Evolutionary conservation across 495 filamentous ascomycete genomes (phyloP), one percentile per base, ranked within the genome.

Genomic region (Penicillium samsonianum): DNA sequence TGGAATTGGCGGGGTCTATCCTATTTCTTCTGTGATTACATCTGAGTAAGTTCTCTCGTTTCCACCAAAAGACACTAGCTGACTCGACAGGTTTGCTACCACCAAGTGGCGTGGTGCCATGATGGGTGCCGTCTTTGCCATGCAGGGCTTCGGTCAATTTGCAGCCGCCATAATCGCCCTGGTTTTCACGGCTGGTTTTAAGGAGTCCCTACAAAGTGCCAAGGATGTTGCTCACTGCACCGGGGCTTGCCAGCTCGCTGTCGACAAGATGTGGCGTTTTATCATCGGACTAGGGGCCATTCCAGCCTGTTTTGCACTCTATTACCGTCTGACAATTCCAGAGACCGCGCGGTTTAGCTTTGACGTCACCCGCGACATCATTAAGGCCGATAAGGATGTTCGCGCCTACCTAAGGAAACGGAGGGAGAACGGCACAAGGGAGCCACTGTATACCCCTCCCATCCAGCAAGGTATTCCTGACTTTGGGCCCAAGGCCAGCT

Each of bases 271-370:
- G 86, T 94, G 90, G 90, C 82, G 90, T 61, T 73, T 81, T 4
- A 73, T 92, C 41, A 87, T 94, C 66, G 90, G 90, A 14, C 84
- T 91, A 63, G 90, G 90, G 52, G 85, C 86, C n/a, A 84, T 92
- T 9, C 90, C 90, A 5, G 90, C 82, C 40, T 84, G 80, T 65
- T 80, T 89, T 53, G 89, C 89, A 14, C 81, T 94, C 26, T 92
- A 90, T 78, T 92, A 87, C 73, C 90, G 91, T 44, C 80, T 96
- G 5, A 95, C 91, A 25, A 96, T 96, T 61, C 91, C 92, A 22
- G 89, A 92, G 71, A 84, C 91, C 60, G 88, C 80, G 37, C 85
- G 89, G 31, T 91, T 90, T 70, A 96, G 90, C 33, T 93, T 95
- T 61, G 90, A 94, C 66, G 84, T 95, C 10, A 78, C 80, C 38